Percentiles rank a stretch among this genome's conserved stretches.
phyloP scores from a whole-genome alignment of 805 yeast species.

The Pichia occidentalis region DNA sequence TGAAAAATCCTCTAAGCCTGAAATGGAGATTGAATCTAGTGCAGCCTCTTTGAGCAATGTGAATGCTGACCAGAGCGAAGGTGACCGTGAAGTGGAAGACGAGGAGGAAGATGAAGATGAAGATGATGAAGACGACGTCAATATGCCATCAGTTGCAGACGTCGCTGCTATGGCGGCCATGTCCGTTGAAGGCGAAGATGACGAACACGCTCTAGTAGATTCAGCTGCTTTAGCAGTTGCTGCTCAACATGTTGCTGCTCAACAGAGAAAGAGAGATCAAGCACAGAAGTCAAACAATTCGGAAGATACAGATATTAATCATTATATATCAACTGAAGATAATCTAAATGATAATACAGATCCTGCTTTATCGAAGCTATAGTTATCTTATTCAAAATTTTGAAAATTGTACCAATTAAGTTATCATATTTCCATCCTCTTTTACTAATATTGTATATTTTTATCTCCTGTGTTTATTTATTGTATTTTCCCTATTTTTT shows the following conservation, averaged over 20 bases:
- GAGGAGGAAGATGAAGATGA: slow-evolving; percentile 8
- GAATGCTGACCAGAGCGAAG: slow-evolving; percentile 4
- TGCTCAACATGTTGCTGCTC: slow-evolving; percentile 15
- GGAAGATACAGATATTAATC: slow-evolving; percentile 5
- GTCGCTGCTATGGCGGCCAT: slow-evolving; percentile 16
- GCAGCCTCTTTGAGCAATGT: not conserved
- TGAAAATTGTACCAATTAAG: not conserved
- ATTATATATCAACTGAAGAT: slow-evolving; percentile 5
- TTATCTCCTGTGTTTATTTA: not conserved
- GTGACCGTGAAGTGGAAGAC: not conserved
- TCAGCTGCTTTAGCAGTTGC: slow-evolving; percentile 16
- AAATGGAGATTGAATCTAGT: slow-evolving; percentile 3
- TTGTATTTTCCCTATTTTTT: slow-evolving; percentile 4
- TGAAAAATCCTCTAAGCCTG: no score
- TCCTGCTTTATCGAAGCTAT: slow-evolving; percentile 15
- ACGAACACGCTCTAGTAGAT: slow-evolving; percentile 13
- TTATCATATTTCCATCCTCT: slow-evolving; percentile 1
- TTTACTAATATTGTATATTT: slow-evolving; percentile 1
- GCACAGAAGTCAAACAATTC: not conserved
- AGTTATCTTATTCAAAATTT: not conserved
- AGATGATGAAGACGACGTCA: slow-evolving; percentile 10
- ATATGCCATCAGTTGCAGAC: slow-evolving; percentile 13
- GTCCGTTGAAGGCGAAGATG: slow-evolving; percentile 14
- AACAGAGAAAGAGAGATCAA: slow-evolving; percentile 13
- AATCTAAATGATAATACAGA: slow-evolving; percentile 15